A percentile compares a stretch with the other conserved stretches of the same genome.
Conservation (phyloP, 495 filamentous ascomycete species). For the Penicillium subrubescens region DNA sequence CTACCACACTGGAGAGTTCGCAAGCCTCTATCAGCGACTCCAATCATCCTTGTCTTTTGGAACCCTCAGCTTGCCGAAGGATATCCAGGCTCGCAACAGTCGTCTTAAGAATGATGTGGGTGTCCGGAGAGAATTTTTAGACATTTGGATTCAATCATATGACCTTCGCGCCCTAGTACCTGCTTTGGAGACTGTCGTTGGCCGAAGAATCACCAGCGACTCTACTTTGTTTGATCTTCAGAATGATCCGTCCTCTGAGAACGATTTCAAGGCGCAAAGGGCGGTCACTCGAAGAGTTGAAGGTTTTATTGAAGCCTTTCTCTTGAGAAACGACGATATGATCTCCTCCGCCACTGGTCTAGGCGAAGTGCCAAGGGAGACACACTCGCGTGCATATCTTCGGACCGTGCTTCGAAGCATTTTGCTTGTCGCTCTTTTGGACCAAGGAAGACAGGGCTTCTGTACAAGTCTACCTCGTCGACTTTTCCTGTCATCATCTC, state of each 20-base stretch:
- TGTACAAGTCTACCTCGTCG: conserved; percentile 34
- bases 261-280: conserved; percentile 16
- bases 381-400: conserved; percentile 49
- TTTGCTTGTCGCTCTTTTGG: conserved; percentile 62
- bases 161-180: conserved; percentile 50
- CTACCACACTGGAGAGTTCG: conserved; percentile 58
- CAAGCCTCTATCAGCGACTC: conserved; percentile 58
- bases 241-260: neutral
- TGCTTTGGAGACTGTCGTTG: conserved; percentile 62
- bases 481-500: conserved; percentile 52
- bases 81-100: conserved; percentile 44
- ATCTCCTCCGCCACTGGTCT: conserved; percentile 6
- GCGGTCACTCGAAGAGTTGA: conserved; percentile 48
- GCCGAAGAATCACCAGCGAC: conserved; percentile 48
- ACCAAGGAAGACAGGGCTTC: conserved; percentile 43
- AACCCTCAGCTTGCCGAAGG: conserved; percentile 58
- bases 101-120: conserved; percentile 62
- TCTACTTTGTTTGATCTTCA: neutral
- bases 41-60: conserved; percentile 67
- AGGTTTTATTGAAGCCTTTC: conserved; percentile 57
- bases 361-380: conserved; percentile 39
- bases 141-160: conserved; percentile 61
- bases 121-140: conserved; percentile 56
- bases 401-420: conserved; percentile 61
- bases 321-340: conserved; percentile 62